Evolutionary conservation across 2,329 filamentous ascomycete species (phyloP).

Genomic region (Fusarium goolgardi): DNA sequence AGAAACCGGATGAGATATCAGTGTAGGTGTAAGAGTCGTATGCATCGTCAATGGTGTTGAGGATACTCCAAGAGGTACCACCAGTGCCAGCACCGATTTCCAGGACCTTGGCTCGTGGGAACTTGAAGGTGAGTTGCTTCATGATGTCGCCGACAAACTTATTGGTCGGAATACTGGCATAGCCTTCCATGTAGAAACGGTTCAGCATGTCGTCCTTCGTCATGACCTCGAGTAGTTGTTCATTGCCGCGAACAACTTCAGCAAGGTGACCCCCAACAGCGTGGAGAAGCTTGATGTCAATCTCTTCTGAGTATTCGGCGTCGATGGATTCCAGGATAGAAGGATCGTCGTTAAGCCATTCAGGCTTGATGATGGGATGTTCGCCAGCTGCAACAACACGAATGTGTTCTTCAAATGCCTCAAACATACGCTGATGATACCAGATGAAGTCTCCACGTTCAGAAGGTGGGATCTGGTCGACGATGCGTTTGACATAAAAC

Average conservation of each 20-base stretch:
- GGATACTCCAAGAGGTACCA: conserved; percentile 3
- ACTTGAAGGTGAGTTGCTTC: conserved; percentile 8
- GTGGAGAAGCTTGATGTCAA: conserved; percentile 13
- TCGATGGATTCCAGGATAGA: not conserved
- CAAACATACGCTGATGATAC: not conserved
- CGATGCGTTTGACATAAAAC: not conserved
- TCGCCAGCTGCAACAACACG: not conserved
- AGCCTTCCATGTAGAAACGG: conserved; percentile 47
- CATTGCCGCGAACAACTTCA: conserved; percentile 8
- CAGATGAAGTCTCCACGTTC: not conserved
- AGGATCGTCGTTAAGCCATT: not conserved
- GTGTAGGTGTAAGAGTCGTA: conserved; percentile 16
- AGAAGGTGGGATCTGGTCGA: not conserved
- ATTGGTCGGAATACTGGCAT: not conserved
- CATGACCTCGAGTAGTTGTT: conserved; percentile 6
- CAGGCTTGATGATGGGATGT: not conserved
- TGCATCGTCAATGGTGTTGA: conserved; percentile 2
- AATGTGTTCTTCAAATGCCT: not conserved
- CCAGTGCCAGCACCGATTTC: conserved; percentile 21
- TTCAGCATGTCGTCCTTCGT: conserved; percentile 47
- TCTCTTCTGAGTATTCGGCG: not conserved
- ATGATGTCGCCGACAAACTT: not conserved
- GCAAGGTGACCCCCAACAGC: not conserved
- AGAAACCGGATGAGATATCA: conserved; percentile 13
- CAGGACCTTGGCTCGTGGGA: conserved; percentile 5